These are phyloP conservation scores for Phoma sp. DNA, from an alignment of 2,329 filamentous ascomycete genomes.

Conservation along the genomic window DNA sequence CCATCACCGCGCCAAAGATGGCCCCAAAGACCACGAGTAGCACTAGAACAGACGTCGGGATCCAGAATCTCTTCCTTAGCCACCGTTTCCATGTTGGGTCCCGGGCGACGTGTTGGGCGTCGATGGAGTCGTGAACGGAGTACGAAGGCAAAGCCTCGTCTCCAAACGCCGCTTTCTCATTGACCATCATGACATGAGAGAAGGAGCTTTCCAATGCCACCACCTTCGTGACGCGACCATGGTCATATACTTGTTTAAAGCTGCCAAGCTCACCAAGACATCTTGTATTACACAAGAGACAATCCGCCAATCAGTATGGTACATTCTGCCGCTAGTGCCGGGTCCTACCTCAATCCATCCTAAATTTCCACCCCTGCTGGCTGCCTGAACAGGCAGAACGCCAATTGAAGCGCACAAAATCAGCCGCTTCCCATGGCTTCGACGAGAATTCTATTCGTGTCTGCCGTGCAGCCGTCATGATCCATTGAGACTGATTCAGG, in stretches of 20 bases:
- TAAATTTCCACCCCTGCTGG: neutral
- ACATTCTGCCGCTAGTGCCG: neutral
- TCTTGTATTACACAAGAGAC: neutral
- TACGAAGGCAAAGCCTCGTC: neutral
- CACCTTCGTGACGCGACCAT: no score
- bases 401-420: neutral
- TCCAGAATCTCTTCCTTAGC: neutral
- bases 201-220: no score
- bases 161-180: neutral
- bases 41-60: neutral
- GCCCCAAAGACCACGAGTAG: neutral
- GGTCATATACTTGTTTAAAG: neutral
- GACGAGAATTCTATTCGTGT: neutral
- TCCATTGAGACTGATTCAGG: neutral
- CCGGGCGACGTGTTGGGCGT: no score
- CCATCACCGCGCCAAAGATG: neutral
- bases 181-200: neutral
- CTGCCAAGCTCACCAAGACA: neutral
- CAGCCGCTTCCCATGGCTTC: neutral
- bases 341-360: neutral
- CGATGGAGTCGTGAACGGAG: neutral
- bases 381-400: neutral
- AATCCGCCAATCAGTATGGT: neutral
- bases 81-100: neutral
- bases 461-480: neutral